A percentile compares a stretch with the other conserved stretches of the same genome.
Evolutionary conservation across 2,329 filamentous ascomycete species (phyloP).

Genomic region (Sporothrix brasiliensis): DNA sequence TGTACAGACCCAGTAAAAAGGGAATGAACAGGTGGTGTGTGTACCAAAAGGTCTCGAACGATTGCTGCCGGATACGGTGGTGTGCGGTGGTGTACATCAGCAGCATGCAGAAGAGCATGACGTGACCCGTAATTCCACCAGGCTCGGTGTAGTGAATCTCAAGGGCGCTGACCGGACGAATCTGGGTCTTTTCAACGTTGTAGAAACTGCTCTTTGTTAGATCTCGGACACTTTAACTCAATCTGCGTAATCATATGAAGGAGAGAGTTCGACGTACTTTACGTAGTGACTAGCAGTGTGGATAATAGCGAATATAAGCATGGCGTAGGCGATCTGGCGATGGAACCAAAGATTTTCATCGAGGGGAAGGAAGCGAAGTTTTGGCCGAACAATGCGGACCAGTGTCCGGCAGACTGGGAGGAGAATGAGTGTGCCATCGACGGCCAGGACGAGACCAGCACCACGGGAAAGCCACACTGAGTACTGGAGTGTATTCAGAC

Average conservation of each 20-base stretch:
- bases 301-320: constrained; percentile 78
- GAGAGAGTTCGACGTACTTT: constrained; percentile 63
- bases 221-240: too few species aligned
- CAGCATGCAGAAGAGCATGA: constrained; percentile 99
- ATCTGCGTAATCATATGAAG: too few species aligned
- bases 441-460: constrained; percentile 79
- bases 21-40: constrained; percentile 98
- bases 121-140: constrained; percentile 90
- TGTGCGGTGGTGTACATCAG: constrained; percentile 97
- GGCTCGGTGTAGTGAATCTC: constrained; percentile 90
- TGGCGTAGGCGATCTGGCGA: constrained; percentile 85
- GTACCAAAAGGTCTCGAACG: constrained; percentile 99
- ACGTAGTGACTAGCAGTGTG: constrained; percentile 87
- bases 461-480: constrained; percentile 97
- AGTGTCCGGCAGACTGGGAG: constrained; percentile 94
- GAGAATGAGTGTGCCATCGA: constrained; percentile 85
- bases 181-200: constrained; percentile 85
- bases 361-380: constrained; percentile 84
- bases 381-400: constrained; percentile 80
- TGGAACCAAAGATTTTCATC: constrained; percentile 98
- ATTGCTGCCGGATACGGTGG: constrained; percentile 90
- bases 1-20: constrained; percentile 91
- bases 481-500: constrained; percentile 77
- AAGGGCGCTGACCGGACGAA: constrained; percentile 77
- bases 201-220: constrained; percentile 67